A percentile compares a stretch with the other conserved stretches of the same genome.
Conservation (phyloP, 2,329 filamentous ascomycete species). For the Talaromyces sp. region DNA sequence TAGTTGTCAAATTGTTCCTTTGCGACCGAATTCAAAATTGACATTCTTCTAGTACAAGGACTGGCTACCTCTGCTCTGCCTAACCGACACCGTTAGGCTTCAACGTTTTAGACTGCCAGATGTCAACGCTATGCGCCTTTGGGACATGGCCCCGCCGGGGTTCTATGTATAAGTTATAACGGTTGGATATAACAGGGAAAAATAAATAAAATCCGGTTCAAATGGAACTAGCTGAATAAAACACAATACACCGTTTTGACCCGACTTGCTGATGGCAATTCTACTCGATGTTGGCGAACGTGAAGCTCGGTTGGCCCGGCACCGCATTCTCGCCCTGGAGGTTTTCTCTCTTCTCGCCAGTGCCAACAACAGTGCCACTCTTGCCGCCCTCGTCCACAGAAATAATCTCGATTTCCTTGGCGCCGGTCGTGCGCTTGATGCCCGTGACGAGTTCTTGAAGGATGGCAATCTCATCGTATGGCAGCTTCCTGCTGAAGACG, state of each 20-base stretch:
- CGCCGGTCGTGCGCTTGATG: constrained; percentile 70
- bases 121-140: not conserved
- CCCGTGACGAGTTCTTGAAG: constrained; percentile 73
- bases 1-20: too few relatives aligned
- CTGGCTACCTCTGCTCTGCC: not conserved
- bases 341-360: constrained; percentile 53
- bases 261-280: not conserved
- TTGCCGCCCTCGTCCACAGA: constrained; percentile 59
- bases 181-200: not conserved
- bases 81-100: not conserved
- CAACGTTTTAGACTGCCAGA: not conserved
- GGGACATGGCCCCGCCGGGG: not conserved
- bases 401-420: constrained; percentile 67
- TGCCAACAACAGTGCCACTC: constrained; percentile 39
- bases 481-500: constrained; percentile 78
- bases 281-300: constrained; percentile 70
- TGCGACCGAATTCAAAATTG: not conserved
- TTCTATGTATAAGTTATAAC: not conserved
- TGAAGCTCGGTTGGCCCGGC: constrained; percentile 76
- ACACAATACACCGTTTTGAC: not conserved
- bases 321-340: constrained; percentile 70
- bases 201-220: not conserved
- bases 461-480: constrained; percentile 77
- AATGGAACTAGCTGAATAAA: not conserved
- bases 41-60: not conserved